Conservation (phyloP, 129 eudicot species). For the Escallonia rubra region DNA sequence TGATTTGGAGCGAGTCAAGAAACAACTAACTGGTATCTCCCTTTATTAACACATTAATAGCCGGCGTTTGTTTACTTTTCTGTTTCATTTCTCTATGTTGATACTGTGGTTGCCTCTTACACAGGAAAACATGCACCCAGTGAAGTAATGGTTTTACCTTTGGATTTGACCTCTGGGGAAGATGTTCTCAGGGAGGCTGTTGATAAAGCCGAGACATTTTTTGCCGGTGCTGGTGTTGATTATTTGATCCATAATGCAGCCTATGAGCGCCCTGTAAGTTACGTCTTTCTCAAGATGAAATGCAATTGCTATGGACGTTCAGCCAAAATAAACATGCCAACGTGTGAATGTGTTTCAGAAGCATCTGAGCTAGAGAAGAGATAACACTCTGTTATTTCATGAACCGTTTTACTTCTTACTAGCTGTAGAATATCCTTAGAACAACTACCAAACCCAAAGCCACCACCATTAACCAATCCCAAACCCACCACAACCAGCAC, state of each 20-base stretch:
- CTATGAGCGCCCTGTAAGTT: slow-evolving; percentile 86
- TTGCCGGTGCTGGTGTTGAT: slow-evolving; percentile 76
- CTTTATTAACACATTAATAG: not conserved
- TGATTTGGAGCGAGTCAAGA: slow-evolving; percentile 83
- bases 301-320: not conserved
- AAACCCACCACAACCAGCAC: too few relatives aligned
- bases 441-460: too few relatives aligned
- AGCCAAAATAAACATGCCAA: not conserved
- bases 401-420: not conserved
- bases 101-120: slow-evolving; percentile 12
- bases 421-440: not conserved
- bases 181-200: slow-evolving; percentile 56
- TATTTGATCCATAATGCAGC: slow-evolving; percentile 96
- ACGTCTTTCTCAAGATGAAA: not conserved
- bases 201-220: slow-evolving; percentile 72
- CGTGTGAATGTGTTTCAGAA: not conserved
- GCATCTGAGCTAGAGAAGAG: not conserved
- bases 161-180: slow-evolving; percentile 86
- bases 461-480: too few relatives aligned
- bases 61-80: not conserved
- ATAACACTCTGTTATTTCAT: not conserved
- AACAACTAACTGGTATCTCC: slow-evolving; percentile 53
- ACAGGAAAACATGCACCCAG: slow-evolving; percentile 74
- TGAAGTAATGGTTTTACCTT: slow-evolving; percentile 77
- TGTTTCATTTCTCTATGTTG: slow-evolving; percentile 7